These are phyloP conservation scores for Graphiopsis chlorocephala DNA, from an alignment of 2,329 filamentous ascomycete species.

Conservation along the genomic window DNA sequence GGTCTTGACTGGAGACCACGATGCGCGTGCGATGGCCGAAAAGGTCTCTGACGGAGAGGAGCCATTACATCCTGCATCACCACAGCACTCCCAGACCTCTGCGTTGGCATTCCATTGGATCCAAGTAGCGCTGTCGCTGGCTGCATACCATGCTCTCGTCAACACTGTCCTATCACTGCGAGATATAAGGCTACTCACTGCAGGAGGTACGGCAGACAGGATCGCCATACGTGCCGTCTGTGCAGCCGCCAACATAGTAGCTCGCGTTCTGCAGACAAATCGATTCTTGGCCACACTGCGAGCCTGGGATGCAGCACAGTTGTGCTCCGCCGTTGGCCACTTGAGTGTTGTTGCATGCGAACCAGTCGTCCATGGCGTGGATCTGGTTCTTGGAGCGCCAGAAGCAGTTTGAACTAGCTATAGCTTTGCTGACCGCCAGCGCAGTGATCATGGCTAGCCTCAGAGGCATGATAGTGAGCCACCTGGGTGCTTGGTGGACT, in stretches of 20 bases:
- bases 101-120: slow-evolving; percentile 12
- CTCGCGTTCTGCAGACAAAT: slow-evolving; percentile 2
- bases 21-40: not conserved
- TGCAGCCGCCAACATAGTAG: slow-evolving; percentile 15
- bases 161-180: not conserved
- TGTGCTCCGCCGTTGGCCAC: slow-evolving; percentile 6
- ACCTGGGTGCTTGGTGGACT: too few relatives aligned
- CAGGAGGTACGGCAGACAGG: slow-evolving; percentile 14
- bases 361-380: slow-evolving; percentile 6
- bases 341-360: slow-evolving; percentile 18
- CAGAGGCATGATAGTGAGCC: not conserved
- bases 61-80: slow-evolving; percentile 12
- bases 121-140: slow-evolving; percentile 10
- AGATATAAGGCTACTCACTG: not conserved
- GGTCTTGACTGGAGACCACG: not conserved
- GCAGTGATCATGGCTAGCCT: not conserved
- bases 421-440: not conserved
- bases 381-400: slow-evolving; percentile 13
- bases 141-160: not conserved
- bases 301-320: slow-evolving; percentile 15
- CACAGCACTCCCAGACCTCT: slow-evolving; percentile 14
- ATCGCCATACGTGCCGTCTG: slow-evolving; percentile 14
- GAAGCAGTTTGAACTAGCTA: slow-evolving; percentile 7
- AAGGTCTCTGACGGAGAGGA: slow-evolving; percentile 6
- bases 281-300: slow-evolving; percentile 14